Conservation (phyloP, 2,329 filamentous ascomycete species). For the Penicillium sp. region DNA sequence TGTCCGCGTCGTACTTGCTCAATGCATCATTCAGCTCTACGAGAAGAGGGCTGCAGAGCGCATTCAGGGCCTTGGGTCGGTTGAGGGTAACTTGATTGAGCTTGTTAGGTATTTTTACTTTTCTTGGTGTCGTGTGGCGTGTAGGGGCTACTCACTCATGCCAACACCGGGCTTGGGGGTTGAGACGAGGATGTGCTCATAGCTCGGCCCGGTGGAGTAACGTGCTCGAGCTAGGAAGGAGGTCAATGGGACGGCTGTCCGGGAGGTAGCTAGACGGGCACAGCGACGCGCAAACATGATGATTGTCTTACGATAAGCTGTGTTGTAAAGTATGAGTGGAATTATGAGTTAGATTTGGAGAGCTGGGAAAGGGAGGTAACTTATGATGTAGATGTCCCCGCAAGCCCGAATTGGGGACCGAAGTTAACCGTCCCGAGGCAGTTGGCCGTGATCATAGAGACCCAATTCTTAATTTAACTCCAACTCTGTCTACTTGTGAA, state of each 20-base stretch:
- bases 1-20: conserved; percentile 65
- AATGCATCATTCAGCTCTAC: conserved; percentile 82
- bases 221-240: conserved; percentile 37
- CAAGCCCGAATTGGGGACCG: conserved; percentile 21
- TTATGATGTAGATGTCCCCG: conserved; percentile 22
- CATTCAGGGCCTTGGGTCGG: conserved; percentile 93
- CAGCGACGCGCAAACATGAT: conserved; percentile 49
- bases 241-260: conserved; percentile 42
- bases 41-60: conserved; percentile 87
- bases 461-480: not conserved
- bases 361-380: not conserved
- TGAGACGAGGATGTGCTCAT: conserved; percentile 80
- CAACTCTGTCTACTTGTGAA: no score
- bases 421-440: conserved; percentile 29
- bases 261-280: conserved; percentile 61
- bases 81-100: conserved; percentile 73
- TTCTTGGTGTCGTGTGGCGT: not conserved
- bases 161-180: conserved; percentile 86
- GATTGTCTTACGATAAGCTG: not conserved
- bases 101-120: not conserved
- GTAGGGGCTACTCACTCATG: conserved; percentile 61
- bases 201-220: conserved; percentile 52
- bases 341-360: not conserved
- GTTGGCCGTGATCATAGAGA: not conserved
- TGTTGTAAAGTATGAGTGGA: not conserved